Base-by-base conservation (phyloP, 352 stramenopile species). In the Pythium oligandrum region DNA sequence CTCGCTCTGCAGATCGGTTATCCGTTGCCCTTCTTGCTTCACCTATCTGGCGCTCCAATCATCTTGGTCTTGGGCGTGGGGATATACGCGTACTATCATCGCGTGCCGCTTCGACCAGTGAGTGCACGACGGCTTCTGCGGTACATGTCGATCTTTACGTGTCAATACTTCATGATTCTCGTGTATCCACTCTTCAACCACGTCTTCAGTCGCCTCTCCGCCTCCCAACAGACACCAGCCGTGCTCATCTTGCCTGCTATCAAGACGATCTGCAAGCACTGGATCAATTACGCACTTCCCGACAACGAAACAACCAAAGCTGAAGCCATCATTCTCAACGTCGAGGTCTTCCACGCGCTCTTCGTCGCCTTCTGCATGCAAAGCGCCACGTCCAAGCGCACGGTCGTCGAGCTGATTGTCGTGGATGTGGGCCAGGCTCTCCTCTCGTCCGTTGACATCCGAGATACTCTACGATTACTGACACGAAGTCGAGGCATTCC, bases 291-390 rank as follows among this genome's bases (percentile, higher is more conserved):
- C 7, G 54, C 57, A 1, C 40, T 75, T 8, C 36, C 40, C 4
- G 40, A 64, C 12, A 6, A 66, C 5, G 57, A 68, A 38, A 67
- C 78, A 37, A 32, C 59, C 6, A 72, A 76, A 34, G 64, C 74
- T 1, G 62, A 85, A 53, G 57, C 59, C 0, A 64, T 82, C 1
- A 73, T 78, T 11, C 78, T 85, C 52, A 78, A 78, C 26, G 66
- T 75, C 6, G 66, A 85, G 35, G 54, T 85, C 43, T 85, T 80
- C 47, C 69, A 82, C 51, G 53, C 71, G 37, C 46, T 85, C 1
- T 85, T 65, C 26, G 64, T 82, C 1, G 59, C 74, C 0, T 64
- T 61, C 10, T 70, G 65, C n/a, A 68, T 85, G 49, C 61, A 78
- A 26, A 26, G 17, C 0, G 17, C 17, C 17, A 26, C 17, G 17